Conservation (phyloP, 176 grass and related monocot genomes). For the Oropetium thomaeum region DNA sequence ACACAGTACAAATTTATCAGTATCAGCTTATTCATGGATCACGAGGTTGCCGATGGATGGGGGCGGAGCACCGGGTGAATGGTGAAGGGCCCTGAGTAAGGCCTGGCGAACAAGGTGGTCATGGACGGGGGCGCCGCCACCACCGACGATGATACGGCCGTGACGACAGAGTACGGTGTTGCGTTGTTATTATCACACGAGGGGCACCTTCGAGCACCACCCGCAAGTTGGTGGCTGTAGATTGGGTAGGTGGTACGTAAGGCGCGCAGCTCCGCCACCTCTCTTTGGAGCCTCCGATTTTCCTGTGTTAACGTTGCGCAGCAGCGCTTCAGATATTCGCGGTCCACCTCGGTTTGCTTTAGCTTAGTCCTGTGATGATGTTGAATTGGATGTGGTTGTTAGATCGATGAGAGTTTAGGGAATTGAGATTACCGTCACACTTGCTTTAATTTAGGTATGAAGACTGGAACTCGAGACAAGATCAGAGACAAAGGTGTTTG, state of each 20-base stretch:
- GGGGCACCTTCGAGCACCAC: slow-evolving; percentile 7
- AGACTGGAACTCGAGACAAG: too few species aligned
- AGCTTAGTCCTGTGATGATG: slow-evolving; percentile 51
- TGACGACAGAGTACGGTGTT: background rate
- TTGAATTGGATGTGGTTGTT: background rate
- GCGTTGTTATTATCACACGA: slow-evolving; percentile 14
- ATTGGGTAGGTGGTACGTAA: background rate
- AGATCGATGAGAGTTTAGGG: background rate
- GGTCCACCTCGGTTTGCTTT: slow-evolving; percentile 64
- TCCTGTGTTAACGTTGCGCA: slow-evolving; percentile 44
- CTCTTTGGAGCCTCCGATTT: slow-evolving; percentile 44
- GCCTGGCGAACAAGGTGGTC: slow-evolving; percentile 23
- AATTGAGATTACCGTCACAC: background rate
- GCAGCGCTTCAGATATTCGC: slow-evolving; percentile 40
- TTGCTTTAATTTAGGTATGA: background rate
- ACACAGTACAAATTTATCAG: background rate
- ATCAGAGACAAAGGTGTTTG: background rate
- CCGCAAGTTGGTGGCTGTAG: slow-evolving; percentile 5
- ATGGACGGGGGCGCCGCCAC: background rate
- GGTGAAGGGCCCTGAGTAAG: slow-evolving; percentile 31
- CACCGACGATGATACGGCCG: background rate
- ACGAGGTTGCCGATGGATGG: slow-evolving; percentile 32
- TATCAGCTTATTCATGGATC: background rate
- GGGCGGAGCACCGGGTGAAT: slow-evolving; percentile 21
- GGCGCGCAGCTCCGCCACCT: slow-evolving; percentile 49